Evolutionary conservation across 1,284 basidiomycete genomes (phyloP).

Genomic region (Entoloma clypeatum): DNA sequence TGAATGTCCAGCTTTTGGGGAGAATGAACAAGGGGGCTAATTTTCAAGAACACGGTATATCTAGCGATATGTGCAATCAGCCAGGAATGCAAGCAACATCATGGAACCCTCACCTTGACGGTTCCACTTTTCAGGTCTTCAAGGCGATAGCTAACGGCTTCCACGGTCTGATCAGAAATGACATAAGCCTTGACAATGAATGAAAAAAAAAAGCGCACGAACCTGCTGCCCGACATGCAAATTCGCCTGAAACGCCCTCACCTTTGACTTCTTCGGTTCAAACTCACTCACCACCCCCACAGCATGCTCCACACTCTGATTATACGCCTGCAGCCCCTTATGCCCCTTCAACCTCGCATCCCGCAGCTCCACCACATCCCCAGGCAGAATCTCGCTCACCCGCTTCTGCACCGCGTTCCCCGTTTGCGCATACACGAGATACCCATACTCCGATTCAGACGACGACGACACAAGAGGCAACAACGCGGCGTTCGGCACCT

Average conservation of each 20-base stretch:
- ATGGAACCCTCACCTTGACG: conserved; percentile 58
- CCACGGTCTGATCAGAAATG: conserved; percentile 54
- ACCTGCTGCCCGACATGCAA: conserved; percentile 75
- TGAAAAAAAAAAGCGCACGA: conserved; percentile 25
- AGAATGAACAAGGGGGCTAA: no score
- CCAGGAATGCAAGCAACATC: conserved; percentile 5
- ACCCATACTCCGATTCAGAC: no score
- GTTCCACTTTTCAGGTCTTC: conserved; percentile 86
- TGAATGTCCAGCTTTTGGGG: no score
- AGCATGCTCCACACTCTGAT: conserved; percentile 58
- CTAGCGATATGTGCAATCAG: conserved; percentile 26
- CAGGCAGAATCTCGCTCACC: conserved; percentile 78
- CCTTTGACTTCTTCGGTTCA: conserved; percentile 83
- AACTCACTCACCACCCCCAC: conserved; percentile 79
- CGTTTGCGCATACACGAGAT: conserved; percentile 73
- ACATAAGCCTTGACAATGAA: conserved; percentile 8
- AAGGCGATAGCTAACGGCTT: conserved; percentile 78
- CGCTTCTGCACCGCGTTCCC: conserved; percentile 65
- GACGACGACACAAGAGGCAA: conserved; percentile 29
- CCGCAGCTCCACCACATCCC: conserved; percentile 74
- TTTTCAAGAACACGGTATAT: conserved; percentile 51
- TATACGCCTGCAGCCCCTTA: conserved; percentile 76
- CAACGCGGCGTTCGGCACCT: conserved; percentile 52
- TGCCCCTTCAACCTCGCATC: conserved; percentile 87
- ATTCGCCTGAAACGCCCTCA: conserved; percentile 78